Conservation (phyloP, 1,139 yeast genomes). For the Yamadazyma buinensis region DNA sequence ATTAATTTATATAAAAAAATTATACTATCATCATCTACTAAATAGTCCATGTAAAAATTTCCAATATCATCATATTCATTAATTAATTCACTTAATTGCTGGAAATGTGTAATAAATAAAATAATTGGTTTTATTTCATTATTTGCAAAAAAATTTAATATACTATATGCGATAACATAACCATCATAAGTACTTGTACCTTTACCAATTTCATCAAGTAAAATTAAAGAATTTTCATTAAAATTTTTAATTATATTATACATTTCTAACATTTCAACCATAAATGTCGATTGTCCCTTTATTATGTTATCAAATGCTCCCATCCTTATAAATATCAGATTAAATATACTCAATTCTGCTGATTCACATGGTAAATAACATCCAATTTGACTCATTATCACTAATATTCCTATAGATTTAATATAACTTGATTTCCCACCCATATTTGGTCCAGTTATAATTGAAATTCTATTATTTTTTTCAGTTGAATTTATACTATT, state of each 20-base stretch:
- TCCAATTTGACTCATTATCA: slow-evolving; percentile 88
- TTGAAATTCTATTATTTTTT: slow-evolving; percentile 46
- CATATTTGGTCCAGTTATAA: slow-evolving; percentile 97
- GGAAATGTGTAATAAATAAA: slow-evolving; percentile 85
- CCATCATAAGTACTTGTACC: slow-evolving; percentile 93
- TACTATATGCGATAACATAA: slow-evolving; percentile 76
- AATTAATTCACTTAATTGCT: slow-evolving; percentile 59
- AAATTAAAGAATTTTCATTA: slow-evolving; percentile 51
- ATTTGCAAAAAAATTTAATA: slow-evolving; percentile 59
- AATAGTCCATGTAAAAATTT: slow-evolving; percentile 75
- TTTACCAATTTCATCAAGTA: slow-evolving; percentile 85
- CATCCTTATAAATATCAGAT: slow-evolving; percentile 56
- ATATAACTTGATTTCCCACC: slow-evolving; percentile 97
- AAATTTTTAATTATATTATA: slow-evolving; percentile 46
- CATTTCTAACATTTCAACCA: slow-evolving; percentile 71
- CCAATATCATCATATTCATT: slow-evolving; percentile 36
- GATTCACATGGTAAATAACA: slow-evolving; percentile 69
- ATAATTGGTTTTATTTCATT: slow-evolving; percentile 49
- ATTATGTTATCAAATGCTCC: slow-evolving; percentile 73
- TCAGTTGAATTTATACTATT: slow-evolving; percentile 57
- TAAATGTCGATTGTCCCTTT: slow-evolving; percentile 69
- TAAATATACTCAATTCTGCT: slow-evolving; percentile 57
- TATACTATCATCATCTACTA: slow-evolving; percentile 39
- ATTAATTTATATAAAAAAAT: slow-evolving; percentile 62
- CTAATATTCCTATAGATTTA: slow-evolving; percentile 83